phyloP scores from a whole-genome alignment of 2,329 filamentous ascomycete genomes.

The Beauveria australis region DNA sequence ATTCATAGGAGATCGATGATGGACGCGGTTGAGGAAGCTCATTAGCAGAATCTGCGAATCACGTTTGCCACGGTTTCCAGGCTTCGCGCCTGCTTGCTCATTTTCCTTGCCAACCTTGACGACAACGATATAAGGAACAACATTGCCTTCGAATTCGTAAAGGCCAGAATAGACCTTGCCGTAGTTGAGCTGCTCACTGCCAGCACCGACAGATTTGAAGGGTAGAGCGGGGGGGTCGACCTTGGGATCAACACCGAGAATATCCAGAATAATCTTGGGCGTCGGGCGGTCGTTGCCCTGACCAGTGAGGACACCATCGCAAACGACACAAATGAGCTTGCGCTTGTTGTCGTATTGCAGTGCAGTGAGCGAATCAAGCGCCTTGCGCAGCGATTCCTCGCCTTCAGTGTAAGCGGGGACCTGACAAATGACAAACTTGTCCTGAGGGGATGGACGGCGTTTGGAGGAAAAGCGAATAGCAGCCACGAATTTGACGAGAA shows the following conservation, averaged over 20 bases:
- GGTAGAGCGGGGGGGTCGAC: slow-evolving; percentile 89
- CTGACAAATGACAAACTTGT: slow-evolving; percentile 98
- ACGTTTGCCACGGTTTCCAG: slow-evolving; percentile 96
- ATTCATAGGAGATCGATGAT: slow-evolving; percentile 89
- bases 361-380: slow-evolving; percentile 86
- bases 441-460: slow-evolving; percentile 78
- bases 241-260: slow-evolving; percentile 93
- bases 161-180: slow-evolving; percentile 97
- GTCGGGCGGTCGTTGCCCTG: slow-evolving; percentile 93
- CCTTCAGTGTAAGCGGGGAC: slow-evolving; percentile 97
- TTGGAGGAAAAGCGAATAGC: slow-evolving; percentile 92
- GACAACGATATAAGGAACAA: slow-evolving; percentile 90
- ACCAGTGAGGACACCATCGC: slow-evolving; percentile 94
- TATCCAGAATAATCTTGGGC: slow-evolving; percentile 94
- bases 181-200: slow-evolving; percentile 91
- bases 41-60: slow-evolving; percentile 94
- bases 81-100: slow-evolving; percentile 83
- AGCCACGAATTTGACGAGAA: slow-evolving; percentile 81
- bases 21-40: slow-evolving; percentile 96
- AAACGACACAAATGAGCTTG: slow-evolving; percentile 93
- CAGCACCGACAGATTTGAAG: slow-evolving; percentile 85
- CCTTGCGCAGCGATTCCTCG: slow-evolving; percentile 88
- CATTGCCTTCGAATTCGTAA: slow-evolving; percentile 95
- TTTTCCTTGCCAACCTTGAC: slow-evolving; percentile 98
- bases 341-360: slow-evolving; percentile 97